Percentiles rank a stretch among this genome's conserved stretches.
These are phyloP conservation scores for Bruguiera parviflora DNA, from an alignment of 345 rosid genomes.

Conservation along the genomic window DNA sequence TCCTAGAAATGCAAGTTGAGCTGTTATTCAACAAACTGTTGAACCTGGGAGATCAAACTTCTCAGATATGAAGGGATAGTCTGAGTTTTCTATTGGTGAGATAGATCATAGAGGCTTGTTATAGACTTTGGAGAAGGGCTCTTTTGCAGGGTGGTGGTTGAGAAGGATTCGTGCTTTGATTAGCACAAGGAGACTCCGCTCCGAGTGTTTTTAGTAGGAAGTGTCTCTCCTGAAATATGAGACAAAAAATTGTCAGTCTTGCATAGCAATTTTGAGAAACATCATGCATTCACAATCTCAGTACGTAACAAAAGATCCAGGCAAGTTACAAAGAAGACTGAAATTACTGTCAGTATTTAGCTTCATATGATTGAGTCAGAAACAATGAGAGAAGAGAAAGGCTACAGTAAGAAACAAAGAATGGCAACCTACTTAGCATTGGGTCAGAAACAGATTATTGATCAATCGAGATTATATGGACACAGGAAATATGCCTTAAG, in stretches of 20 bases:
- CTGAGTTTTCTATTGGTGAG: conserved; percentile 22
- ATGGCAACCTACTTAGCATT: no score
- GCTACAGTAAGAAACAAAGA: no score
- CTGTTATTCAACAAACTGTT: conserved; percentile 22
- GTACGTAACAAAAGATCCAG: not conserved
- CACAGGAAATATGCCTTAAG: not conserved
- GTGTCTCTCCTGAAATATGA: conserved; percentile 70
- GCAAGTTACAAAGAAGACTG: not conserved
- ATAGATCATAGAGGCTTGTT: conserved; percentile 32
- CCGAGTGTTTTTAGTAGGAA: conserved; percentile 91
- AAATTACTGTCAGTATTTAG: not conserved
- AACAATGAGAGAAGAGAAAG: not conserved
- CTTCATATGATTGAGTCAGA: not conserved
- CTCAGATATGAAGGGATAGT: conserved; percentile 18
- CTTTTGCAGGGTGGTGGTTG: conserved; percentile 93
- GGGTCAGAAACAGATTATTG: not conserved
- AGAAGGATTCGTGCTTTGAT: conserved; percentile 48
- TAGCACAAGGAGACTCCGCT: conserved; percentile 65
- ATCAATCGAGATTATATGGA: conserved; percentile 1
- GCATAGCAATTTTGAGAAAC: conserved; percentile 9
- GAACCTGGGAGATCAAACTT: conserved; percentile 22
- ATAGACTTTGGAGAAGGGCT: conserved; percentile 89
- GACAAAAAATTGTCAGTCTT: conserved; percentile 23
- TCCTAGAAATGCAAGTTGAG: conserved; percentile 32
- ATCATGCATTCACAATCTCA: conserved; percentile 4